Conservation (phyloP, 1,284 basidiomycete genomes). For the Pterula multifida region DNA sequence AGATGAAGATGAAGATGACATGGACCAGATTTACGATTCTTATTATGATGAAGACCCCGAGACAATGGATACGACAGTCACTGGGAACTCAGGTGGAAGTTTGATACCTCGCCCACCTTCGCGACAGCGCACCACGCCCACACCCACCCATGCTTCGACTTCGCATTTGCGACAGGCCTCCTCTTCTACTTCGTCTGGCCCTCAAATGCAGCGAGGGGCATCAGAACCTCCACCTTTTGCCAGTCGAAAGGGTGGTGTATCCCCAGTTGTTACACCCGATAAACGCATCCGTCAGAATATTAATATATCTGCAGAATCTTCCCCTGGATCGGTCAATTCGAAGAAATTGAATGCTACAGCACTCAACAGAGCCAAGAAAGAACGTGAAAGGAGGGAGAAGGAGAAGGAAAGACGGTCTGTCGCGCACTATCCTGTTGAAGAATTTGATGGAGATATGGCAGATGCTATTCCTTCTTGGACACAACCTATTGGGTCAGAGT, state of each 20-base stretch:
- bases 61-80: neutral
- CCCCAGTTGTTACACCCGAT: neutral
- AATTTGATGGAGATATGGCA: slow-evolving; percentile 37
- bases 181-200: slow-evolving; percentile 22
- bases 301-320: neutral
- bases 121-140: slow-evolving; percentile 23
- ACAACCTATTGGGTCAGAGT: slow-evolving; percentile 42
- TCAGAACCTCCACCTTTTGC: slow-evolving; percentile 23
- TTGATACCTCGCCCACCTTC: slow-evolving; percentile 8
- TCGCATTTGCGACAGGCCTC: slow-evolving; percentile 17
- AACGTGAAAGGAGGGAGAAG: slow-evolving; percentile 1
- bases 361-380: neutral
- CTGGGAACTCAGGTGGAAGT: slow-evolving; percentile 6
- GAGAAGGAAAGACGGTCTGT: slow-evolving; percentile 26
- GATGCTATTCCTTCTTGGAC: slow-evolving; percentile 72
- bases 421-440: slow-evolving; percentile 48
- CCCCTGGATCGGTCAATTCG: neutral
- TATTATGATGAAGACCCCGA: slow-evolving; percentile 8
- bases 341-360: slow-evolving; percentile 1
- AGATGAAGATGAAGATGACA: slow-evolving; percentile 36
- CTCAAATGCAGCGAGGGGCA: slow-evolving; percentile 17
- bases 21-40: slow-evolving; percentile 11
- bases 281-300: neutral
- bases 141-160: slow-evolving; percentile 15
- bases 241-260: slow-evolving; percentile 9